Base-by-base conservation (phyloP, 441 rosid genomes). In the Eruca vesicaria region DNA sequence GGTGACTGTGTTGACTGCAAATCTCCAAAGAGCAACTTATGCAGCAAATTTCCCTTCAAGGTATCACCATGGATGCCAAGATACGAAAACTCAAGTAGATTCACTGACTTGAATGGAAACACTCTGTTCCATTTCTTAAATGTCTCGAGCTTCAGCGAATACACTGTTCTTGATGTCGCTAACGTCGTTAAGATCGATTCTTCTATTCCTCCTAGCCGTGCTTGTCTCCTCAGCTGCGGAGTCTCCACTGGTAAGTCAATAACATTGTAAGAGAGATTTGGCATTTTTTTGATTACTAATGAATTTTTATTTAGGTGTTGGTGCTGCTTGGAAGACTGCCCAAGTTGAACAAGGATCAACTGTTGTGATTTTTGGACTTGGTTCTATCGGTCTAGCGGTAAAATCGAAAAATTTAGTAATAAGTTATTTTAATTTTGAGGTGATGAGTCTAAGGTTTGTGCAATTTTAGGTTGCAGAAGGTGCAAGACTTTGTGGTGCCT, bases 301-400 rank as follows among this genome's bases (percentile, higher is more conserved):
- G 52, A 21, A 9, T 33, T 29, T 31, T 9, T 9, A 0, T 31
- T 36, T 55, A 73, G 97, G 98, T 60, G 85, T 94, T 73, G 98
- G 97, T 58, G 97, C 96, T 79, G 93, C 97, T 56, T 89, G 89
- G 91, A 87, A 74, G 84, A 86, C 92, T 16, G 98, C 96, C 32
- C 79, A 89, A 48, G 98, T 94, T 61, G 91, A 90, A 78, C 70
- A 84, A 16, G 97, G 97, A 82, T 89, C 97, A 59, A 92, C 91
- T 15, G 94, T 92, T 76, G 98, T 81, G 45, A 88, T 94, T 43
- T 86, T 92, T 77, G 97, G 98, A 72, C 85, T 92, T 28, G 97
- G 98, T 18, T 86, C 97, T 32, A 84, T 94, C 28, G 97, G 97
- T 45, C 69, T 94, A 77, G 98, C 97, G 20, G 98, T 92, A 90